Conservation (phyloP, 1,284 basidiomycete species). For the Fomitopsis pinicola region DNA sequence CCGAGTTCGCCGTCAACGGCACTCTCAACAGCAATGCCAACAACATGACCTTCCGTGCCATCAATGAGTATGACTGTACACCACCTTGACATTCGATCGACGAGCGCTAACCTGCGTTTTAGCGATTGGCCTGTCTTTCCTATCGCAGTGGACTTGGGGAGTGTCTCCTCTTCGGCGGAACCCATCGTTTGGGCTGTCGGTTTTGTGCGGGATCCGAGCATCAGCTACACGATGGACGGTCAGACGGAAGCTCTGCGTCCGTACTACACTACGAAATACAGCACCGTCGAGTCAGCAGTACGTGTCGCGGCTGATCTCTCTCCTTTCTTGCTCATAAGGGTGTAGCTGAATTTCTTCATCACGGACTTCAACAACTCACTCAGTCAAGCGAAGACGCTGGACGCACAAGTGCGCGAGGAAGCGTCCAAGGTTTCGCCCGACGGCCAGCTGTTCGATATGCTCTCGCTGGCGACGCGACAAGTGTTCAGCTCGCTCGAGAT, state of each 20-base stretch:
- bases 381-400: constrained; percentile 19
- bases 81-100: neutral
- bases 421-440: constrained; percentile 18
- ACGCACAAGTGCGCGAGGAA: constrained; percentile 17
- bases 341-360: constrained; percentile 14
- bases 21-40: neutral
- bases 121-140: constrained; percentile 17
- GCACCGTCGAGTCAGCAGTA: constrained; percentile 12
- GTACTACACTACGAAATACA: constrained; percentile 20
- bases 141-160: constrained; percentile 18
- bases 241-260: constrained; percentile 18
- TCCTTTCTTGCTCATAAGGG: neutral
- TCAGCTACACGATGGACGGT: constrained; percentile 15
- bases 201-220: constrained; percentile 18
- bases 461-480: constrained; percentile 38
- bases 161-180: constrained; percentile 8
- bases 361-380: constrained; percentile 18
- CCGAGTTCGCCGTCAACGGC: neutral
- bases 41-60: neutral
- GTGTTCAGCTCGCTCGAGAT: constrained; percentile 35
- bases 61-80: neutral
- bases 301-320: constrained; percentile 9
- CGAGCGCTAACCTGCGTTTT: neutral
- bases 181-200: constrained; percentile 22
- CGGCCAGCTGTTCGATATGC: constrained; percentile 34